phyloP scores from a whole-genome alignment of 176 grass and related monocot species.

The Avena sativa region DNA sequence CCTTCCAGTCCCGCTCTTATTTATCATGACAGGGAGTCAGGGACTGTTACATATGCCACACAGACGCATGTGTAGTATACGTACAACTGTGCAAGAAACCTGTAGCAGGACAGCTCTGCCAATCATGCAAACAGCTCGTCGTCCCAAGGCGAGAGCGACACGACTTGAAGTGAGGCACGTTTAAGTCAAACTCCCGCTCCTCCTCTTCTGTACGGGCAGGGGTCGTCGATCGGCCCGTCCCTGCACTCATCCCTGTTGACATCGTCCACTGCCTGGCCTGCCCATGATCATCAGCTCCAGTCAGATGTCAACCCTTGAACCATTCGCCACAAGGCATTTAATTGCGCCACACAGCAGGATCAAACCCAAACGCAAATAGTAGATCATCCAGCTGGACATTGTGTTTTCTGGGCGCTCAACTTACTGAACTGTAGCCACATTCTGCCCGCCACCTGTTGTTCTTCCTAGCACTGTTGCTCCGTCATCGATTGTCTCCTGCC shows the following conservation, averaged over 20 bases:
- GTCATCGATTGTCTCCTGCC: neutral
- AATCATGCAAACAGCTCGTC: neutral
- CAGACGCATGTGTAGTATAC: neutral
- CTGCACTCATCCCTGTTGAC: conserved; percentile 30
- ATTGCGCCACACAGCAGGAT: neutral
- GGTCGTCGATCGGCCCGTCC: conserved; percentile 42
- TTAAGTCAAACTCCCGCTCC: conserved; percentile 15
- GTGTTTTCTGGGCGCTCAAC: neutral
- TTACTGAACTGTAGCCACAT: neutral
- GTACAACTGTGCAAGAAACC: no score
- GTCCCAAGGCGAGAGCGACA: conserved; percentile 40
- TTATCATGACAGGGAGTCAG: neutral
- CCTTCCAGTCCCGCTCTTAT: neutral
- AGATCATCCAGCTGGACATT: no score
- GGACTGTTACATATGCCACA: neutral
- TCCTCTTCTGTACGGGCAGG: neutral
- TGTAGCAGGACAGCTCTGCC: neutral
- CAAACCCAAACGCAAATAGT: neutral
- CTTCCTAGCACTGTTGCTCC: neutral
- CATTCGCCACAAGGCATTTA: conserved; percentile 41
- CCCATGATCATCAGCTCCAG: neutral
- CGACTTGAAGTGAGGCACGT: neutral
- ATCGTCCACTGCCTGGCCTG: conserved; percentile 15
- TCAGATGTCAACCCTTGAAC: conserved; percentile 50
- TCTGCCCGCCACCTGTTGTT: neutral